Base-by-base conservation (phyloP, 2,329 filamentous ascomycete genomes). In the Calonectria multiphialidica region DNA sequence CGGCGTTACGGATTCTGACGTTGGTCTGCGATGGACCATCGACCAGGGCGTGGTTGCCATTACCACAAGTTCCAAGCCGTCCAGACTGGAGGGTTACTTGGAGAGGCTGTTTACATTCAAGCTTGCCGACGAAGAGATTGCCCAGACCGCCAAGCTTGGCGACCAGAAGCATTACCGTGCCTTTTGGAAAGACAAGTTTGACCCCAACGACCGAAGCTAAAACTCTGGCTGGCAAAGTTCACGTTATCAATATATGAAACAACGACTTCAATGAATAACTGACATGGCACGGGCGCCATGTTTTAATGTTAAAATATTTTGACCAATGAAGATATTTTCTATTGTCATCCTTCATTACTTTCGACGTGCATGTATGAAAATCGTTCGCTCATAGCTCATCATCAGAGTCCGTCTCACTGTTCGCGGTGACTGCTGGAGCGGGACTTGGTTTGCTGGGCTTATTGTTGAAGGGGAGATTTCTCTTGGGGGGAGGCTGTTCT, bases 91-190 rank as follows among this genome's bases (percentile, higher is more conserved):
- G 79, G 85, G 85, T n/a, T 92, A 90, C 77, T 75, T 90, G 70
- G 78, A 82, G n/a, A 87, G 86, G 74, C 72, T 89, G 74, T 86
- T 84, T 50, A 83, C 77, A 53, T 92, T 93, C 78, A 89, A 90
- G 84, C 83, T 94, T 74, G 91, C 90, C 13, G 84, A 87, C 0
- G 85, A 87, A 66, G 92, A 93, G 81, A 83, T 93, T 15, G 81
- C 87, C 55, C 86, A 88, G 65, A 90, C 94, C 72, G 80, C 86
- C 0, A 85, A 88, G 75, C 77, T 87, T 42, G 92, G 92, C 1
- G 84, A 84, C 75, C 79, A 90, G 84, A 92, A 92, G 83, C 90
- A 93, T 80, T 91, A 84, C 77, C 87, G 92, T 37, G 88, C 83
- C 0, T 93, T 90, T 80, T 93, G 90, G 90, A 83, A 74, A 2